Evolutionary conservation across 345 rosid species (phyloP).

Genomic region (Boechera retrofracta): DNA sequence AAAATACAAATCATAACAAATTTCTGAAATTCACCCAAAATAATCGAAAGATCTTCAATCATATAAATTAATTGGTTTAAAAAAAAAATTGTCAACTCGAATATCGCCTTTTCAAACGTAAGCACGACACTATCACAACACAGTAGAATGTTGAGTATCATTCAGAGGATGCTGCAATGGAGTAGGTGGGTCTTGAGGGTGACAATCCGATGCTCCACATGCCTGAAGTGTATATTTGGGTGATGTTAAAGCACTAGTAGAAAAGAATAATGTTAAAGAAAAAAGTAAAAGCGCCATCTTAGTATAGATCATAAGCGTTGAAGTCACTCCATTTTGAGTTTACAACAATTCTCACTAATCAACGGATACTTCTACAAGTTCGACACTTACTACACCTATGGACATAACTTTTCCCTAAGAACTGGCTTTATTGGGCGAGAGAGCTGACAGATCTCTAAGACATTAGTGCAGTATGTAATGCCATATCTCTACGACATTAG

Average conservation of each 20-base stretch:
- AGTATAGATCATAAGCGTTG: background rate
- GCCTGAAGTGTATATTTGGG: conserved; percentile 24
- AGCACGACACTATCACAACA: too few relatives aligned
- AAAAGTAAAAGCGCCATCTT: background rate
- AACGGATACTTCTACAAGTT: background rate
- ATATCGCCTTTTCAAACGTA: too few relatives aligned
- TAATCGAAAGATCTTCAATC: too few relatives aligned
- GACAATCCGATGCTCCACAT: conserved; percentile 31
- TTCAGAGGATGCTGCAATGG: conserved; percentile 6
- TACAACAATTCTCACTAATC: conserved; percentile 6
- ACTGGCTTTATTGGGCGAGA: background rate
- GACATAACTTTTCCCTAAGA: conserved; percentile 9
- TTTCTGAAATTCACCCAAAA: too few relatives aligned
- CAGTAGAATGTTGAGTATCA: conserved; percentile 23
- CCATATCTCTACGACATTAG: too few relatives aligned
- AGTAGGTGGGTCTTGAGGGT: conserved; percentile 6
- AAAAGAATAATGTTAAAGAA: background rate
- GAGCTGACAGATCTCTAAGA: conserved; percentile 4
- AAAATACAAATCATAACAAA: background rate
- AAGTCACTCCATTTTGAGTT: background rate
- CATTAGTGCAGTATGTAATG: background rate
- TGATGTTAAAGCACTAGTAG: conserved; percentile 4
- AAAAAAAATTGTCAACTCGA: too few relatives aligned
- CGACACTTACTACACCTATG: background rate
- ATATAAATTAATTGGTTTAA: too few relatives aligned